A percentile compares a stretch with the other conserved stretches of the same genome.
phyloP scores from a whole-genome alignment of 1,284 basidiomycete genomes.

The Wallemia mellicola region DNA sequence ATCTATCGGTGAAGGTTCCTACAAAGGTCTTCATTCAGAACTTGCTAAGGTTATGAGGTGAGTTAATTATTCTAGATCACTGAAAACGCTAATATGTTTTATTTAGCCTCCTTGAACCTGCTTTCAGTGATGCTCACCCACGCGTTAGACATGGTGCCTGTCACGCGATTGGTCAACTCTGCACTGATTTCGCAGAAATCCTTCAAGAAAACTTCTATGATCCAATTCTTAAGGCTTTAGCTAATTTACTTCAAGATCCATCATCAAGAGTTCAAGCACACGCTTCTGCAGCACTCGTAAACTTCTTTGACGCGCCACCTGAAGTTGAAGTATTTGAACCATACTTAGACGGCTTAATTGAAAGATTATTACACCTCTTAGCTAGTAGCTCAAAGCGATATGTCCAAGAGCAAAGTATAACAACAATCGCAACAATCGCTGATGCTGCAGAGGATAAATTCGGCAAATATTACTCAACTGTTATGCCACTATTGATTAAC shows the following conservation, averaged over 20 bases:
- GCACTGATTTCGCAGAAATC: conserved; percentile 42
- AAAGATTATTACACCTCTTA: conserved; percentile 32
- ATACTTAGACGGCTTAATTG: conserved; percentile 44
- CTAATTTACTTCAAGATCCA: not conserved
- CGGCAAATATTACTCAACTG: conserved; percentile 29
- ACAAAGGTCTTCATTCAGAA: conserved; percentile 38
- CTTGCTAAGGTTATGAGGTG: conserved; percentile 41
- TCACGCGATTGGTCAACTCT: conserved; percentile 57
- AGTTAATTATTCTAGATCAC: no score
- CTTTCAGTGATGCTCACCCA: conserved; percentile 45
- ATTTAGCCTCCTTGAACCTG: conserved; percentile 40
- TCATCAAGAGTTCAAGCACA: conserved; percentile 40
- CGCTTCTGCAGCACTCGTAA: conserved; percentile 54
- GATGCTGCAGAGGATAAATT: conserved; percentile 33
- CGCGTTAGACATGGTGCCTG: conserved; percentile 54
- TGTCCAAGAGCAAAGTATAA: conserved; percentile 55
- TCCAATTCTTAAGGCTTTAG: not conserved
- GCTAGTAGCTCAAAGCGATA: conserved; percentile 22
- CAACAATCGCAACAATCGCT: conserved; percentile 52
- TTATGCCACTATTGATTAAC: conserved; percentile 43
- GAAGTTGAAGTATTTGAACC: conserved; percentile 35
- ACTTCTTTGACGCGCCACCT: conserved; percentile 47
- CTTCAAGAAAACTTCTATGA: conserved; percentile 1
- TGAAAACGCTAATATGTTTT: no score
- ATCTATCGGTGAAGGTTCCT: conserved; percentile 10